phyloP scores from a whole-genome alignment of 1,284 basidiomycete genomes.

The Stygiomarasmius scandens region DNA sequence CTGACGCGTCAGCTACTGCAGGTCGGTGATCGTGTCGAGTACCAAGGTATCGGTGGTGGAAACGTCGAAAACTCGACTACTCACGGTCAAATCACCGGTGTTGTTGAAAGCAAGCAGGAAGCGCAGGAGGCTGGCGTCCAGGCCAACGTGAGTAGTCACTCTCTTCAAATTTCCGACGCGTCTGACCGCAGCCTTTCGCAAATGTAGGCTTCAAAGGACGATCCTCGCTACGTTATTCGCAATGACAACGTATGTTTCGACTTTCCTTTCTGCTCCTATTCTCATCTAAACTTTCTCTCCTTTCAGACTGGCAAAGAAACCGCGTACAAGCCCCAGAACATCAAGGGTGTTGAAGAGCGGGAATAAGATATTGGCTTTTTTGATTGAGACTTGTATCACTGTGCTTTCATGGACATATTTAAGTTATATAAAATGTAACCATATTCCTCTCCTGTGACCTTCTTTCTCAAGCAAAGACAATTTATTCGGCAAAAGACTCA shows the following conservation, averaged over 20 bases:
- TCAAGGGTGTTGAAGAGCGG: not conserved
- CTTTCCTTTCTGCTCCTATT: too few species aligned
- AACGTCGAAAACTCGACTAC: conserved; percentile 2
- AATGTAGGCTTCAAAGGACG: not conserved
- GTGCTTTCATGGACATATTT: too few species aligned
- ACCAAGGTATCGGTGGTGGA: conserved; percentile 4
- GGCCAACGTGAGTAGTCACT: not conserved
- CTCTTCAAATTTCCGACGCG: not conserved
- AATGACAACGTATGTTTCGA: not conserved
- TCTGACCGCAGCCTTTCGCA: not conserved
- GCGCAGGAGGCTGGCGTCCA: not conserved
- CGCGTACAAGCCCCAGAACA: not conserved
- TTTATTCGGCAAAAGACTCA: too few species aligned
- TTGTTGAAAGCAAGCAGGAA: not conserved
- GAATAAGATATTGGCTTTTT: too few species aligned
- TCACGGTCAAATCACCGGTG: not conserved
- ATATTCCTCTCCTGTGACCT: too few species aligned
- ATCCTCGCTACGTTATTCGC: not conserved
- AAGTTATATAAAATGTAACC: too few species aligned
- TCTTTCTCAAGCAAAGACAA: too few species aligned
- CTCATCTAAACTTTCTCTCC: too few species aligned
- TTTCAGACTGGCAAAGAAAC: conserved; percentile 3
- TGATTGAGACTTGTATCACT: too few species aligned
- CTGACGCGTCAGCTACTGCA: not conserved
- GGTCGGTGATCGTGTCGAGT: conserved; percentile 5